Evolutionary conservation across 2,329 filamentous ascomycete species (phyloP), one percentile per base, ranked within the genome.

Genomic region (Dryadomyces sulphureus): DNA sequence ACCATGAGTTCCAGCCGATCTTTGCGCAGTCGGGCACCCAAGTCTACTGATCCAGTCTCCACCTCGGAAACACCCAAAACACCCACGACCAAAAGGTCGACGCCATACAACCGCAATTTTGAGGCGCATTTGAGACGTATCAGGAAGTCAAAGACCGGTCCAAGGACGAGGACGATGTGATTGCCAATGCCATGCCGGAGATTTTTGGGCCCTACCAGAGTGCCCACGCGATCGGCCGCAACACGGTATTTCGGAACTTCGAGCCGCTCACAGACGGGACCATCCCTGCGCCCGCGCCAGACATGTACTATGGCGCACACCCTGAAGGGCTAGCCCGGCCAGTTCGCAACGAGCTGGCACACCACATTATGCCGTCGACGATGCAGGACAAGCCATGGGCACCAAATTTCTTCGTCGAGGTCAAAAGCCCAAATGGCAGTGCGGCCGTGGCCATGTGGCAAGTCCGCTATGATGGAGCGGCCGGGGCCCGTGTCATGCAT

Each of bases 351-450:
- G 46, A 55, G 25, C 56, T 62, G 21, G 45, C 38, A 12, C 16
- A 41, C 25, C 49, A 56, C 25, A 58, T 65, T 34, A 51, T 63
- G 24, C 63, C 64, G 14, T 61, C 58, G 4, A 59, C 55, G 19
- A 52, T 54, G 41, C 27, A 43, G 14, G 51, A 56, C 42, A 55
- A 54, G 47, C 62, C 62, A 0, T 48, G 62, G 7, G 56, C 52
- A 27, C 64, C 63, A 3, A 67, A 68, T 53, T 64, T 67, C 47
- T 68, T 69, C 48, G 19, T 68, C 1, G 61, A 62, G 43, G 59
- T 53, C 0, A 68, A 68, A 49, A 61, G 59, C 1, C 61, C 59
- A 8, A 46, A 60, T 46, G 60, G 60, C 4, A 54, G 49, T 36
- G 8, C 43, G 6, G 55, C 47, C 7, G 60, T 62, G 6, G 60